Evolutionary conservation across 139 green algal genomes (phyloP).

Genomic region (Mesotaenium endlicherianum): DNA sequence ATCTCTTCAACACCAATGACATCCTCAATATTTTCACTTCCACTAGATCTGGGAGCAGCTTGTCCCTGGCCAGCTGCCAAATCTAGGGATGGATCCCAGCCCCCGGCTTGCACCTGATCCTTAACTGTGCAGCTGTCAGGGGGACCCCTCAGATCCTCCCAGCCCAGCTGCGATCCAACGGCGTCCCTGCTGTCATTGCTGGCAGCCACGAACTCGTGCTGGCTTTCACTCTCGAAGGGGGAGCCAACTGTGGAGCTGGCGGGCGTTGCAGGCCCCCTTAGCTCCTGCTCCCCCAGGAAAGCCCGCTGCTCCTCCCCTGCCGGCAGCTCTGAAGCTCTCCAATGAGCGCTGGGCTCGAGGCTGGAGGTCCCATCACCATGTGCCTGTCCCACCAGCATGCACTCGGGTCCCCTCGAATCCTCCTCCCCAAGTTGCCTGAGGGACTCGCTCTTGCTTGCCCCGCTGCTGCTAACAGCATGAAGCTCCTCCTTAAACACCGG

Average conservation of each 20-base stretch:
- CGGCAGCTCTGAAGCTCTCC: background rate
- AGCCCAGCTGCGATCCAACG: background rate
- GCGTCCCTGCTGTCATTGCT: background rate
- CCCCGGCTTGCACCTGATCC: no score
- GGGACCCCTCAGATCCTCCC: background rate
- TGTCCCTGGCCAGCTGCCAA: no score
- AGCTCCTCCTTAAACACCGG: background rate
- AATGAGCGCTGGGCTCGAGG: background rate
- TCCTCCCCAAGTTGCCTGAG: background rate
- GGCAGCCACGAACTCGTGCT: background rate
- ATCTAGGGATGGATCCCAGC: no score
- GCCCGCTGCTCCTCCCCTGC: background rate
- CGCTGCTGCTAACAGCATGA: background rate
- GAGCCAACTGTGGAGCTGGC: background rate
- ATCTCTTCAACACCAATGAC: background rate
- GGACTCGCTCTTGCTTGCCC: background rate
- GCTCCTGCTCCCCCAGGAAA: background rate
- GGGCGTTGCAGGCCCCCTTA: background rate
- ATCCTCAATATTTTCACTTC: no score
- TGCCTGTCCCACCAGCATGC: background rate
- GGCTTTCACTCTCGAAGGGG: background rate
- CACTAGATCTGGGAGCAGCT: no score
- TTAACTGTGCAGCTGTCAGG: no score
- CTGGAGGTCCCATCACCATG: background rate
- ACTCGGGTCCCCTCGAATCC: background rate